Conservation (phyloP, 805 yeast genomes). For the Saccharomycopsis vini region DNA sequence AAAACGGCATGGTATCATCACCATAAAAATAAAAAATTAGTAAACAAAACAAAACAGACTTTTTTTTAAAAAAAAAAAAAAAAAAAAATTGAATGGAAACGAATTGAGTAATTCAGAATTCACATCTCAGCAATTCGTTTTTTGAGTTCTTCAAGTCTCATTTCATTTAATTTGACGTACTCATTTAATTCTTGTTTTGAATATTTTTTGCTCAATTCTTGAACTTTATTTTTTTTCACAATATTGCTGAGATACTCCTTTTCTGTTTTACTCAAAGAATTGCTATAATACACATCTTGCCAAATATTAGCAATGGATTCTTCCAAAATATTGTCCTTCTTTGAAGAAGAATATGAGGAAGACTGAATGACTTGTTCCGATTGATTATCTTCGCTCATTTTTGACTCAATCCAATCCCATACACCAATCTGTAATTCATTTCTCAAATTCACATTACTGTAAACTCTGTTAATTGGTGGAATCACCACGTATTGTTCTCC, state of each 20-base stretch:
- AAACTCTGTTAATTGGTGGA: slow-evolving; percentile 12
- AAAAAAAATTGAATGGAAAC: no score
- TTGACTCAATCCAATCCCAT: slow-evolving; percentile 18
- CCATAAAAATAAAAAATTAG: background rate
- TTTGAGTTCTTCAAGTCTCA: slow-evolving; percentile 10
- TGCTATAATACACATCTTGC: slow-evolving; percentile 12
- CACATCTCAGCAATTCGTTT: background rate
- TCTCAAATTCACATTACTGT: slow-evolving; percentile 5
- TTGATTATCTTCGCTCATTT: background rate
- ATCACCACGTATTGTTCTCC: slow-evolving; percentile 10
- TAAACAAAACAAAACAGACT: no score
- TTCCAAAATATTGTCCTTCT: background rate
- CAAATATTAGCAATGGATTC: slow-evolving; percentile 1
- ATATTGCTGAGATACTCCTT: slow-evolving; percentile 8
- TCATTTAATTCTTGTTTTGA: slow-evolving; percentile 17
- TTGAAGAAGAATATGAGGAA: background rate
- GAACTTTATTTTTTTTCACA: slow-evolving; percentile 1
- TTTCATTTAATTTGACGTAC: slow-evolving; percentile 13
- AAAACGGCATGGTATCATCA: background rate
- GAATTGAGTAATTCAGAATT: no score
- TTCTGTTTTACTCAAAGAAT: slow-evolving; percentile 3
- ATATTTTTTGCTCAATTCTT: slow-evolving; percentile 6
- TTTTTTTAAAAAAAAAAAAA: no score
- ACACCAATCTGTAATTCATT: slow-evolving; percentile 13
- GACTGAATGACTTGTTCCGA: no score